A percentile compares a stretch with the other conserved stretches of the same genome.
Conservation (phyloP, 2,329 filamentous ascomycete species). For the Hypoxylon sp. region DNA sequence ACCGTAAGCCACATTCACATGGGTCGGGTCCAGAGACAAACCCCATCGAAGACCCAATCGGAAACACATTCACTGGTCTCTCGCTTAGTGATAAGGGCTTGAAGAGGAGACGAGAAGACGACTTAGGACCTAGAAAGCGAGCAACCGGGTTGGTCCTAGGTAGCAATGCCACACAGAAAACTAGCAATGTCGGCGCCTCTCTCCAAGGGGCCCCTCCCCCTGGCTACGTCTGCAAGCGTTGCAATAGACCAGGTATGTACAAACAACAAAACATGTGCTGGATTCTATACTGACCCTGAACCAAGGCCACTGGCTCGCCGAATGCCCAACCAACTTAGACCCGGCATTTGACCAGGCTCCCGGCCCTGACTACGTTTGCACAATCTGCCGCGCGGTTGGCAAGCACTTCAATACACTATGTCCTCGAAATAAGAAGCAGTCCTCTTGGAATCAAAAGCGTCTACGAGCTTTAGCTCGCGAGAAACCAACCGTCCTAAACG, state of each 20-base stretch:
- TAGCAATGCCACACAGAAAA: not conserved
- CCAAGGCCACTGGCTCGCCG: conserved; percentile 50
- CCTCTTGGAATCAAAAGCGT: conserved; percentile 48
- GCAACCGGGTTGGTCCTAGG: no score
- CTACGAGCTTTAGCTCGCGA: conserved; percentile 21
- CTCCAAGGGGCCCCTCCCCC: not conserved
- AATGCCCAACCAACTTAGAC: conserved; percentile 55
- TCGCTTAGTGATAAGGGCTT: no score
- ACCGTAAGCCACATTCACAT: no score
- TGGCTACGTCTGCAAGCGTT: conserved; percentile 47
- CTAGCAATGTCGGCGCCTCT: not conserved
- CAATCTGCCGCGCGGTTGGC: conserved; percentile 46
- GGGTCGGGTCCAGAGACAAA: no score
- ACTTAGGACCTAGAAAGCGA: no score
- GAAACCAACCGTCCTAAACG: not conserved
- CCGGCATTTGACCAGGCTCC: conserved; percentile 48
- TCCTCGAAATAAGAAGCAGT: conserved; percentile 45
- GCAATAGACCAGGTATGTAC: conserved; percentile 43
- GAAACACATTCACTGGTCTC: no score
- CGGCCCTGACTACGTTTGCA: conserved; percentile 45
- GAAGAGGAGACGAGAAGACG: no score
- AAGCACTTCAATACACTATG: conserved; percentile 50
- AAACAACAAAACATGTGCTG: not conserved
- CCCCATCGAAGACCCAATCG: no score
- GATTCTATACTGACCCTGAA: conserved; percentile 14